phyloP scores from a whole-genome alignment of 139 green algal species.

The Ettlia oleoabundans region DNA sequence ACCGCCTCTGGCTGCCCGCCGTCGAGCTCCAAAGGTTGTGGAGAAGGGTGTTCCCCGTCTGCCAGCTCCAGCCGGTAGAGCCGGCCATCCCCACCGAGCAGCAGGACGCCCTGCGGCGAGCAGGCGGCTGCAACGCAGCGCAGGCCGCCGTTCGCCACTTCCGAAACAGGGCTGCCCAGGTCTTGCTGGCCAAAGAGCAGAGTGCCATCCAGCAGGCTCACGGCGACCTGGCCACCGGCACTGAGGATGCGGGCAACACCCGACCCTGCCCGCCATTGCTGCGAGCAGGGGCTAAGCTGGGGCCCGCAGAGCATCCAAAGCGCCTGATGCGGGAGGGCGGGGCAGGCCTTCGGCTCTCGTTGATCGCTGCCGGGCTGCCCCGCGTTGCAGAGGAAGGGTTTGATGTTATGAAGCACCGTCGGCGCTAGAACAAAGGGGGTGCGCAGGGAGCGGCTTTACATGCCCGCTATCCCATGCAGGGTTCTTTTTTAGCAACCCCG shows the following conservation, averaged over 20 bases:
- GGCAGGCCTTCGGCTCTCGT: neutral
- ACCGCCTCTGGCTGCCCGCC: too few relatives aligned
- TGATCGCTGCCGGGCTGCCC: neutral
- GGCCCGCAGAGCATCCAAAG: neutral
- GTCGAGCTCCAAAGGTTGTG: neutral
- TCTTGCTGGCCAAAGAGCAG: conserved; percentile 4
- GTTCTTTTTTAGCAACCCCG: too few relatives aligned
- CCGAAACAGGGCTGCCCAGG: neutral
- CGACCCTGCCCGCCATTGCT: neutral
- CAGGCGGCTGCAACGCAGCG: neutral
- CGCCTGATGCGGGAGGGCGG: neutral
- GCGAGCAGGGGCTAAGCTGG: neutral
- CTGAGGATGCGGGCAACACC: conserved; percentile 30
- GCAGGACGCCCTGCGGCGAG: neutral
- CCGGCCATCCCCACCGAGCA: neutral
- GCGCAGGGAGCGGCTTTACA: too few relatives aligned
- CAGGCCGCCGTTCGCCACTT: neutral
- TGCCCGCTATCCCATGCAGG: too few relatives aligned
- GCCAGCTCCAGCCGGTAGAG: neutral
- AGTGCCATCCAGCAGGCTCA: conserved; percentile 28
- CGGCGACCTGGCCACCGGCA: conserved; percentile 1
- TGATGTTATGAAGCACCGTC: too few relatives aligned
- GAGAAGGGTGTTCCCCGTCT: neutral
- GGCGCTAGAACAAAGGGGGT: too few relatives aligned
- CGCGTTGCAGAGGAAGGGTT: too few relatives aligned